Conservation (phyloP, 768 basidiomycete genomes). For the Tylopilus felleus region DNA sequence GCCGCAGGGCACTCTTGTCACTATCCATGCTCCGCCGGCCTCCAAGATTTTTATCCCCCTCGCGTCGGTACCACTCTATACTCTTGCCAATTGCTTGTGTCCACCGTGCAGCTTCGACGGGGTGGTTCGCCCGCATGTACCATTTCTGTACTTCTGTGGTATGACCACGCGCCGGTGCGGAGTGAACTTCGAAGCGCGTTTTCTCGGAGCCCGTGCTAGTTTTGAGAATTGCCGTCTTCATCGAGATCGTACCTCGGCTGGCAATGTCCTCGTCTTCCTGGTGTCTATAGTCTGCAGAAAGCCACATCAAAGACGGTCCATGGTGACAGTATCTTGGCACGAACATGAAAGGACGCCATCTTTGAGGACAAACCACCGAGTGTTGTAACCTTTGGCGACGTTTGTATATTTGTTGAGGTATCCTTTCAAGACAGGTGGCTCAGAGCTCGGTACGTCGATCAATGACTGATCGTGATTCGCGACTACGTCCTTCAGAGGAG, state of each 20-base stretch:
- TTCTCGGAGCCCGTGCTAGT: constrained; percentile 49
- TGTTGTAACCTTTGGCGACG: constrained; percentile 85
- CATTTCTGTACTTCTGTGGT: constrained; percentile 58
- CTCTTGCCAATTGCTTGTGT: constrained; percentile 68
- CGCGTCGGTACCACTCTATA: constrained; percentile 66
- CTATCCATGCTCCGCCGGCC: constrained; percentile 46
- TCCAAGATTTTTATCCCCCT: constrained; percentile 28
- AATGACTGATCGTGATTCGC: constrained; percentile 78
- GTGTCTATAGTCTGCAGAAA: constrained; percentile 66
- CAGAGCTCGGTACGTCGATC: constrained; percentile 46
- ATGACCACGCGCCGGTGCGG: constrained; percentile 48
- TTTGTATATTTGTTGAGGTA: constrained; percentile 93
- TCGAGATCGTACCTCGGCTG: constrained; percentile 82
- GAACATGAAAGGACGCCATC: constrained; percentile 81
- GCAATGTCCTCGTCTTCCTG: constrained; percentile 88
- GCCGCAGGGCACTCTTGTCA: constrained; percentile 38
- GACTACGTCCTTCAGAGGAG: constrained; percentile 40
- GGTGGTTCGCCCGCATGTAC: constrained; percentile 84
- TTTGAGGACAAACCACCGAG: constrained; percentile 90
- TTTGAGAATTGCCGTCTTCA: constrained; percentile 73
- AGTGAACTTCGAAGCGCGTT: constrained; percentile 80
- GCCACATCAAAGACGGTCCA: not conserved
- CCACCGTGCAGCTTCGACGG: constrained; percentile 89
- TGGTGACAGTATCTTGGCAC: constrained; percentile 26
- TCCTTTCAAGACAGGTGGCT: constrained; percentile 65